Conservation (phyloP, 805 yeast species). For the Candida rishiriensis region DNA sequence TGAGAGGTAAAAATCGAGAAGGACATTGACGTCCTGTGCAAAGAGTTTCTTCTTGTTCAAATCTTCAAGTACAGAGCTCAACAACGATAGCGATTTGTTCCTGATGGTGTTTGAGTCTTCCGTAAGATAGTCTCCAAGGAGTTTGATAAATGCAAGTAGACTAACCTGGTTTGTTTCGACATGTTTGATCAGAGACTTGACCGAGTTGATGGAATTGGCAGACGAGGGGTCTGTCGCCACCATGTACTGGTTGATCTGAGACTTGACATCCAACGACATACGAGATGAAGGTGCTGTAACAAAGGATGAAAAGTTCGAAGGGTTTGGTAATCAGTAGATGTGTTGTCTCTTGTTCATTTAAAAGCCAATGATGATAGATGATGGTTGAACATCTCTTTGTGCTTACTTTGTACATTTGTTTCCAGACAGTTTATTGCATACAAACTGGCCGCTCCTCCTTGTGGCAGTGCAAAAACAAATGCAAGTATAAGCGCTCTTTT, state of each 20-base stretch:
- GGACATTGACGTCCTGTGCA: conserved; percentile 45
- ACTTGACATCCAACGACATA: conserved; percentile 21
- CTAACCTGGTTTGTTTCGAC: conserved; percentile 26
- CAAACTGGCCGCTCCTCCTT: no score
- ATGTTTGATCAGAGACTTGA: conserved; percentile 25
- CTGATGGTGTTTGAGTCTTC: conserved; percentile 41
- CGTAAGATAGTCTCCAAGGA: conserved; percentile 45
- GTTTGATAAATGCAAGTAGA: conserved; percentile 39
- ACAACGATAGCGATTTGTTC: conserved; percentile 36
- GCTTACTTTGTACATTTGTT: no score
- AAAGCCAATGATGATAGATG: no score
- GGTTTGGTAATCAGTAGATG: no score
- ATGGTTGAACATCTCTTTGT: no score
- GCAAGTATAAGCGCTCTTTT: no score
- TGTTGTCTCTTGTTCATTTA: no score
- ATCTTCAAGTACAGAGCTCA: conserved; percentile 32
- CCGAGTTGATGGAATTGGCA: conserved; percentile 27
- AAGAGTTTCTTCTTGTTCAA: conserved; percentile 25
- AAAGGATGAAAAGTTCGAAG: no score
- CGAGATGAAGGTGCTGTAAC: no score
- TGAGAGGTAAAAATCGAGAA: conserved; percentile 54
- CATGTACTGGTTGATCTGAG: conserved; percentile 33
- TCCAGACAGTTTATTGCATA: no score
- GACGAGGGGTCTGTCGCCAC: conserved; percentile 35
- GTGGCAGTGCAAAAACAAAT: no score